Evolutionary conservation across 371 early-diverging fungal genomes (phyloP), one percentile per base, ranked within the genome.

Genomic region (Rhizopus arrhizus): DNA sequence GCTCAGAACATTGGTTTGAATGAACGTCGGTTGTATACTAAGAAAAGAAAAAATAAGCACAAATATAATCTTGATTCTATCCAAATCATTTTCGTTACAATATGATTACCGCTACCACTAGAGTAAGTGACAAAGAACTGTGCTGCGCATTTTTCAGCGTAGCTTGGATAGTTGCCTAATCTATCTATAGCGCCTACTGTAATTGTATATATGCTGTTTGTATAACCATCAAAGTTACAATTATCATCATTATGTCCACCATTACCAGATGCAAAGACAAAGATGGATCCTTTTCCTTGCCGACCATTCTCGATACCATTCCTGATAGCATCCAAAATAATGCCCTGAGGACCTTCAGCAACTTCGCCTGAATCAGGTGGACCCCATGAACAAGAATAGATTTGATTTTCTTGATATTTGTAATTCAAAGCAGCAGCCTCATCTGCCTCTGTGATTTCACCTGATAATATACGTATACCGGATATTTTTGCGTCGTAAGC

Each of bases 181-280:
- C 87, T 81, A 59, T 92, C 90, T 55, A 96, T 83, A 13, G 97
- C 95, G 9, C 93, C 93, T 9, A 97, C 92, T 0, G 96, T 93
- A 52, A 97, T 86, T 0, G 96, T 94, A 71, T 92, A 97, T 15
- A 94, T 87, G 62, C 91, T 90, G 75, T 96, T 97, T 8, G 97
- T 92, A 70, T 96, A 97, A 10, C 97, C 97, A 67, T 97, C 97
- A 80, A 86, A 94, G 70, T 96, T 96, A 80, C 96, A 97, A 72
- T 96, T 95, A 68, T 97, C 97, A 42, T 80, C 84, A 12, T 58
- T 62, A 3, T 73, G 63, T 1, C 94, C 96, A 31, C 97, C 97
- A 60, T 97, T 96, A 15, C 97, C 97, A 0, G 93, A 87, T 0
- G 96, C 97, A 80, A 97, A 95, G 4, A 97, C 94, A 74, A 81